Conservation (phyloP, 148 eudicot species). For the Rhododendron molle region DNA sequence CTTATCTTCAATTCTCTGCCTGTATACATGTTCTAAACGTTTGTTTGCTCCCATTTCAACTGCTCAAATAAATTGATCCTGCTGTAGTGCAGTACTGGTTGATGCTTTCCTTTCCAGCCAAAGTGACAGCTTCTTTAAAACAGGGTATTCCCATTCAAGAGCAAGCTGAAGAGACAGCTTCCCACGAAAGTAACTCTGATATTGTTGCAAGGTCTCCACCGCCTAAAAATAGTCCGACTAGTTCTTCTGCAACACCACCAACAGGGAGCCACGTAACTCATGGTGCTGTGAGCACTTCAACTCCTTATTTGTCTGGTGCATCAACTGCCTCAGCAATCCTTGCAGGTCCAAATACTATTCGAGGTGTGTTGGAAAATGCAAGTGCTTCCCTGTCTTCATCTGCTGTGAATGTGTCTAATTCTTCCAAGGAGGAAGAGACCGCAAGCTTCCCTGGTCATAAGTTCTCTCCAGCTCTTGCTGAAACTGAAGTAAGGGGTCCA, state of each 20-base stretch:
- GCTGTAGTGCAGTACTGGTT: background rate
- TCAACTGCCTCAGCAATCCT: conserved; percentile 39
- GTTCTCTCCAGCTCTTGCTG: conserved; percentile 63
- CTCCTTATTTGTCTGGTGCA: conserved; percentile 25
- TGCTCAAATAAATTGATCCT: background rate
- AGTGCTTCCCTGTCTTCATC: conserved; percentile 40
- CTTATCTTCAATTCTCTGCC: background rate
- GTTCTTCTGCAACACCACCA: conserved; percentile 45
- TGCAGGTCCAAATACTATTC: conserved; percentile 33
- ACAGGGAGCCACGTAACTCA: conserved; percentile 41
- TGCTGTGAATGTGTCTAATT: conserved; percentile 41
- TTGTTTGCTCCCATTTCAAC: background rate
- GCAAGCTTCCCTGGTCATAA: conserved; percentile 53
- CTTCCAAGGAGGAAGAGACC: conserved; percentile 64
- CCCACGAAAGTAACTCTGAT: conserved; percentile 59
- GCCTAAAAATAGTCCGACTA: conserved; percentile 50
- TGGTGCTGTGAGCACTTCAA: conserved; percentile 26
- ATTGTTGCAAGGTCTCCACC: conserved; percentile 66
- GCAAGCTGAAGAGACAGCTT: conserved; percentile 57
- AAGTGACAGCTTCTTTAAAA: conserved; percentile 35
- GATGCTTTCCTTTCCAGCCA: conserved; percentile 31
- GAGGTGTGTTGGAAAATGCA: conserved; percentile 37
- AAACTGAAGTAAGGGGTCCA: conserved; percentile 47
- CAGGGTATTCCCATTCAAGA: conserved; percentile 52
- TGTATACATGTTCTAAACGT: background rate